Conservation (phyloP, 805 yeast species). For the Kuraishia ogatae region DNA sequence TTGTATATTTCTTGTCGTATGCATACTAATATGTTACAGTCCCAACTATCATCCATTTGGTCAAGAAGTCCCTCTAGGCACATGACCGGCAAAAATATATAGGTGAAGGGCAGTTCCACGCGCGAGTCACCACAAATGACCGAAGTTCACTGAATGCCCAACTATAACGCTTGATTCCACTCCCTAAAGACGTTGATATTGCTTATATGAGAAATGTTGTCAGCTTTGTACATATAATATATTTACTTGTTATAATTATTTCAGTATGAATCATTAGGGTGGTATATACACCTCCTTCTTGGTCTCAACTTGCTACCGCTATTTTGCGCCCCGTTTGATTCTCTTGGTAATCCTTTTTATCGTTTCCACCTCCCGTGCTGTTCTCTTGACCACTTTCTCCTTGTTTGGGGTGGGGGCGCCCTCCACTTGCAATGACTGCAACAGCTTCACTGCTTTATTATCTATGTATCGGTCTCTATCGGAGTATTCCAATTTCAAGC, state of each 20-base stretch:
- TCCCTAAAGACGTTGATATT: background rate
- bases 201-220: background rate
- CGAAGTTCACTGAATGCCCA: too few species aligned
- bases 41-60: conserved; percentile 48
- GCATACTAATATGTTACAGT: conserved; percentile 7
- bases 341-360: background rate
- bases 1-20: too few species aligned
- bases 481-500: background rate
- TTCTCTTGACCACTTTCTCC: background rate
- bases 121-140: too few species aligned
- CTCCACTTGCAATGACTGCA: background rate
- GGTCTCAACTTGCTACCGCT: too few species aligned
- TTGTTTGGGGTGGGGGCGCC: background rate
- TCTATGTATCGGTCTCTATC: background rate
- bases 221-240: background rate
- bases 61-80: conserved; percentile 35
- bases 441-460: background rate
- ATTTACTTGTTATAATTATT: background rate
- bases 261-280: too few species aligned
- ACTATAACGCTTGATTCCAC: background rate
- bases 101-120: too few species aligned
- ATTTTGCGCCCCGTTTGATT: background rate
- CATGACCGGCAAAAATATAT: too few species aligned
- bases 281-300: too few species aligned
- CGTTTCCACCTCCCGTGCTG: background rate